Evolutionary conservation across 768 basidiomycete genomes (phyloP).

Genomic region (Hygrocybe punicea): DNA sequence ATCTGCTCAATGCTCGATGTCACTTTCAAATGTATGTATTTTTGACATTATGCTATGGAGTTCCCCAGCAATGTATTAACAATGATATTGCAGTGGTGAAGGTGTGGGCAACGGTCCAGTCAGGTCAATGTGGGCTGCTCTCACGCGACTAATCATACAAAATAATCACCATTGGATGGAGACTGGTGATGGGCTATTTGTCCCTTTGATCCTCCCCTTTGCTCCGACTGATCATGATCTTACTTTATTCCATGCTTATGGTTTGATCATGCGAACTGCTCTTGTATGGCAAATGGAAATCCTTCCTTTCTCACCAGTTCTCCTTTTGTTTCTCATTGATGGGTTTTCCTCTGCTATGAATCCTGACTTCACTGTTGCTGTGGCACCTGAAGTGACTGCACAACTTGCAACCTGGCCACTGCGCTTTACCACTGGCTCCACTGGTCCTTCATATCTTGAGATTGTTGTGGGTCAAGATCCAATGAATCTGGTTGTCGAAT

Average conservation of each 20-base stretch:
- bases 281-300: not conserved
- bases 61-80: not conserved
- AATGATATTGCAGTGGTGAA: not conserved
- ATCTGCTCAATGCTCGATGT: not conserved
- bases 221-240: not conserved
- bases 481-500: not conserved
- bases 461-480: not conserved
- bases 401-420: slow-evolving; percentile 4
- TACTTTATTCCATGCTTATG: slow-evolving; percentile 2
- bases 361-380: not conserved
- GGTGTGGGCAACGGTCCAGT: slow-evolving; percentile 7
- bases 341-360: not conserved
- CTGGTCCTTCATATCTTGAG: not conserved
- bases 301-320: slow-evolving; percentile 6
- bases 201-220: not conserved
- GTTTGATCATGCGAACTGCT: not conserved
- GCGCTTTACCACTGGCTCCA: not conserved
- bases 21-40: not conserved
- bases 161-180: slow-evolving; percentile 1
- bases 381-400: not conserved
- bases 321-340: slow-evolving; percentile 2
- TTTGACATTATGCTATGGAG: not conserved
- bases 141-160: not conserved
- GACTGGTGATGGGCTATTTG: slow-evolving; percentile 3
- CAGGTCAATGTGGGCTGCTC: slow-evolving; percentile 1